phyloP scores from a whole-genome alignment of 2,329 filamentous ascomycete species.

The Cladobotryum protrusum region DNA sequence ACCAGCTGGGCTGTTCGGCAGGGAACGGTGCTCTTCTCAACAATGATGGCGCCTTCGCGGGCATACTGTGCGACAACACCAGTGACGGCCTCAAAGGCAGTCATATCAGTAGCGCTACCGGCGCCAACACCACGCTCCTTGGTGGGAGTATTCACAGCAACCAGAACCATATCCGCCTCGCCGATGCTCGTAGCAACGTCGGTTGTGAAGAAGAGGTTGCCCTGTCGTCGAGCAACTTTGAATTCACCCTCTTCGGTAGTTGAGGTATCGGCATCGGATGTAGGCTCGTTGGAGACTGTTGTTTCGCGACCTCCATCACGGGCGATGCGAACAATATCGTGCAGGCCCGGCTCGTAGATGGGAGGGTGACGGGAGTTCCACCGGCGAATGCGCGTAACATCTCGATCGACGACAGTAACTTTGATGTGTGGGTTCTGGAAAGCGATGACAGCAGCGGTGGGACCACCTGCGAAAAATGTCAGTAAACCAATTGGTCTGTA shows the following conservation, averaged over 20 bases:
- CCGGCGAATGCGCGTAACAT: slow-evolving; percentile 56
- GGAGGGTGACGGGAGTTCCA: slow-evolving; percentile 72
- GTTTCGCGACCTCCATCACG: slow-evolving; percentile 50
- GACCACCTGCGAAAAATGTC: slow-evolving; percentile 49
- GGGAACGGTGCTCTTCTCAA: slow-evolving; percentile 78
- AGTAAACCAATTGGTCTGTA: neutral
- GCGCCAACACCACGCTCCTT: slow-evolving; percentile 65
- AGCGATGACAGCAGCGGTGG: slow-evolving; percentile 69
- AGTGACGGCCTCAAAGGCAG: slow-evolving; percentile 63
- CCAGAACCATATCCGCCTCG: slow-evolving; percentile 66
- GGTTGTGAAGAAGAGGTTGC: slow-evolving; percentile 70
- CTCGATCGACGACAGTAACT: slow-evolving; percentile 70
- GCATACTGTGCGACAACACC: slow-evolving; percentile 61
- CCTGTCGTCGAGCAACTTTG: slow-evolving; percentile 38
- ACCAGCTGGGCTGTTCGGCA: slow-evolving; percentile 67
- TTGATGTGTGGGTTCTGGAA: slow-evolving; percentile 64
- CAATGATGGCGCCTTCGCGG: slow-evolving; percentile 62
- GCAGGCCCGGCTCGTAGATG: slow-evolving; percentile 68
- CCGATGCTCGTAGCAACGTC: slow-evolving; percentile 55
- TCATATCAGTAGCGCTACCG: slow-evolving; percentile 66
- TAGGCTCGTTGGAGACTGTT: slow-evolving; percentile 33
- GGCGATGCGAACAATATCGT: slow-evolving; percentile 59
- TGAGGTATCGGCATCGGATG: slow-evolving; percentile 24
- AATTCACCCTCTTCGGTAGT: slow-evolving; percentile 27
- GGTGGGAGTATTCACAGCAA: slow-evolving; percentile 75